phyloP scores from a whole-genome alignment of 2,329 filamentous ascomycete species.

The Sporothrix curviconia region DNA sequence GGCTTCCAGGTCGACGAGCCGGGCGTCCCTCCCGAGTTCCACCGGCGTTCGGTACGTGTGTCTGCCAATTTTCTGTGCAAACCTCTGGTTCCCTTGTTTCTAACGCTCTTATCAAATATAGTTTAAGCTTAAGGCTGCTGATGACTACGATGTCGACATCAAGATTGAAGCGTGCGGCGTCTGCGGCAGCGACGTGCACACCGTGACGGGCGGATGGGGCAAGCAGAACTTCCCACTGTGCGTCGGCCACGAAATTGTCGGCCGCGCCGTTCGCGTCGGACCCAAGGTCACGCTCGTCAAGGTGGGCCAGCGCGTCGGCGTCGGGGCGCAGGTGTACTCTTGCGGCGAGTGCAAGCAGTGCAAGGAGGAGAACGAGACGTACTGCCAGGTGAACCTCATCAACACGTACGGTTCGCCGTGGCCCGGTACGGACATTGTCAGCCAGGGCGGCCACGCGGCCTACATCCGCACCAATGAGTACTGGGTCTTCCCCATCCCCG shows the following conservation, averaged over 20 bases:
- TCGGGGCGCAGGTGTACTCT: conserved; percentile 61
- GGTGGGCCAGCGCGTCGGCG: conserved; percentile 58
- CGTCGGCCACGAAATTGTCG: conserved; percentile 67
- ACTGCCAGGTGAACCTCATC: conserved; percentile 55
- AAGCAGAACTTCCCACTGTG: conserved; percentile 55
- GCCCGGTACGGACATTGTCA: conserved; percentile 44
- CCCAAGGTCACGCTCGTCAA: conserved; percentile 54
- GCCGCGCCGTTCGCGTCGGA: conserved; percentile 62
- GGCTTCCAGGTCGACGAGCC: background rate
- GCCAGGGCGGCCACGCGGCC: conserved; percentile 49
- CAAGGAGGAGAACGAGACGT: conserved; percentile 60
- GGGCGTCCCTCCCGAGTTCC: background rate
- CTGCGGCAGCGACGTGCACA: conserved; percentile 67
- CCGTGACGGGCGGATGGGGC: conserved; percentile 63
- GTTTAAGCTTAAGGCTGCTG: conserved; percentile 79
- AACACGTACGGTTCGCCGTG: conserved; percentile 55
- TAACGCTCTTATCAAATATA: too few species aligned
- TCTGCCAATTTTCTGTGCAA: too few species aligned
- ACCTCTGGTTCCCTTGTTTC: too few species aligned
- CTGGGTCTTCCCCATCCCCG: conserved; percentile 70
- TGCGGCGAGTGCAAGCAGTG: conserved; percentile 61
- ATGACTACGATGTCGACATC: conserved; percentile 80
- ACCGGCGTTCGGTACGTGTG: background rate
- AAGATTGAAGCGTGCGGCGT: conserved; percentile 77
- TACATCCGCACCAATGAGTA: conserved; percentile 56